phyloP scores from a whole-genome alignment of 176 grass and related monocot genomes.

The Juncus inflexus region DNA sequence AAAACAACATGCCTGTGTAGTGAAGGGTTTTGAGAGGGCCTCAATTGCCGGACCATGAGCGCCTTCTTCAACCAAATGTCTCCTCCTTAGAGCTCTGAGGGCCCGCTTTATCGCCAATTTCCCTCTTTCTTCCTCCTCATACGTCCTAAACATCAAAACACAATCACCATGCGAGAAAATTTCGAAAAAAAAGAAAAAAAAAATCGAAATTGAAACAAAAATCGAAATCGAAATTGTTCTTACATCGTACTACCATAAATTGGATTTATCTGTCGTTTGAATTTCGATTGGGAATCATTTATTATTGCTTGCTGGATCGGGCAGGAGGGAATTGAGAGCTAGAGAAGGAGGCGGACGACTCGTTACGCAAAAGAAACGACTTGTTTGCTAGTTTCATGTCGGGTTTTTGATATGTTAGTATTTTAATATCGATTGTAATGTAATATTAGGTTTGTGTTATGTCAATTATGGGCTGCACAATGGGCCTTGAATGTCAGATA shows the following conservation, averaged over 20 bases:
- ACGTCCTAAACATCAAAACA: slow-evolving; percentile 46
- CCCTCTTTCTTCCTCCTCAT: slow-evolving; percentile 53
- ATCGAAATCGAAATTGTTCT: slow-evolving; percentile 3
- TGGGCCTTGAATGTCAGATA: too few species aligned
- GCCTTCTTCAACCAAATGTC: slow-evolving; percentile 68
- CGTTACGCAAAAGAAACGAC: too few species aligned
- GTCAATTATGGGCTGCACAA: too few species aligned
- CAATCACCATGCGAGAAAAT: slow-evolving; percentile 6
- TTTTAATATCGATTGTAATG: too few species aligned
- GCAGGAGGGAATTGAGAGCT: background rate
- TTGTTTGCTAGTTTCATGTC: too few species aligned
- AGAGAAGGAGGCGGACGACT: too few species aligned
- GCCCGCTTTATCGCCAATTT: slow-evolving; percentile 51
- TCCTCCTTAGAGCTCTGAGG: slow-evolving; percentile 38
- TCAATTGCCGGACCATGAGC: slow-evolving; percentile 71
- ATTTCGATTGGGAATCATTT: slow-evolving; percentile 13
- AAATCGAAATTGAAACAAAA: background rate
- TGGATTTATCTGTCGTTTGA: slow-evolving; percentile 7
- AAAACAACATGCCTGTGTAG: slow-evolving; percentile 46
- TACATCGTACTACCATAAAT: slow-evolving; percentile 23
- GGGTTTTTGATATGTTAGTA: too few species aligned
- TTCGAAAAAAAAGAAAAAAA: background rate
- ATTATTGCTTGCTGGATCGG: slow-evolving; percentile 10
- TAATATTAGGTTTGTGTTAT: too few species aligned
- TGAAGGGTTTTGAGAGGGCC: slow-evolving; percentile 61